Base-by-base conservation (phyloP, 306 rosid genomes). In the Inga laurina region DNA sequence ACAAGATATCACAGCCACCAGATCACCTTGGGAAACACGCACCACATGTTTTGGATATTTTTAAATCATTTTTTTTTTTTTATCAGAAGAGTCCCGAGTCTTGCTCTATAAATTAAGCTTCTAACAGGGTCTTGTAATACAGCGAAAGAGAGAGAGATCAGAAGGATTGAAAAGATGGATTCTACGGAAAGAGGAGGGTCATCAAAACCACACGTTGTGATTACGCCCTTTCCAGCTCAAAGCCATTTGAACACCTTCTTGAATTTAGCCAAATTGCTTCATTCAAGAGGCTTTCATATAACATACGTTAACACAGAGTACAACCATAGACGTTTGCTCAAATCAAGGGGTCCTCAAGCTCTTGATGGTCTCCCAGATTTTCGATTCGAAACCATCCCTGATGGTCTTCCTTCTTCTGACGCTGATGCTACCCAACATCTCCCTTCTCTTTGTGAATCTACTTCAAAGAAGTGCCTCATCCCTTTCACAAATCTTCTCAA, bases 401-500 rank as follows among this genome's bases (percentile, higher is more conserved):
- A 66, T 34, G 72, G 45, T 1, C 69, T 64, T 64, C 19, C 69
- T 32, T 8, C 7, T 32, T 4, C 43, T 7, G 75, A 65, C 39
- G 37, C 32, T 1, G 35, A 79, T 14, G 41, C 51, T 48, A 48
- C 77, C 24, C 83, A 79, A 39, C 56, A 79, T 43, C 18, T 79
- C 12, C 69, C 43, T 32, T 69, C 83, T 51, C 69, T 79, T 5
- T 37, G 56, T 54, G 76, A 51, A 5, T 79, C 83, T 3, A 79
- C 77, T 16, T 5, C 7, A 1, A 69, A 68, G 41, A 52, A 56
- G 5, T 79, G 67, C 15, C 35, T 79, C 1, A 7, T 1, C 18
- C 77, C 69, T 14, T 79, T 69, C 22, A 45, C 30, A 10, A 8
- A 79, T n/a, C 76, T 79, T 18, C 68, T 79, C 10, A 34, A 34